These are phyloP conservation scores for Rhypophila decipiens DNA, from an alignment of 495 filamentous ascomycete genomes.

Conservation along the genomic window DNA sequence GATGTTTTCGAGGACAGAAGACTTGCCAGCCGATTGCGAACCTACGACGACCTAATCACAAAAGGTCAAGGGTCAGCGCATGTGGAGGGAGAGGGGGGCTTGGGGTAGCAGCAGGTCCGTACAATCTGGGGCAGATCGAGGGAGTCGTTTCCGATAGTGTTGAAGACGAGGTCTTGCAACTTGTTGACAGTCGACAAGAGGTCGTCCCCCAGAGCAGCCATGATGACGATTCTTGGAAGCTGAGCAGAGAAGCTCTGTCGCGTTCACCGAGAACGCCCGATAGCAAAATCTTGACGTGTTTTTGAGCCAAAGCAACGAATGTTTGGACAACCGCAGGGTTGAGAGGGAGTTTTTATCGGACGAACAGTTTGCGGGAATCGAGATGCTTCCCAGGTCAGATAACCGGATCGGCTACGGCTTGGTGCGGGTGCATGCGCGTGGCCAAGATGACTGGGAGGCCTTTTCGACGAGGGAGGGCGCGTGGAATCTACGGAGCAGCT, in stretches of 20 bases:
- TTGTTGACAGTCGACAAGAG: constrained; percentile 90
- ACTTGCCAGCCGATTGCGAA: constrained; percentile 97
- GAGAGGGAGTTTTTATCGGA: too few species aligned
- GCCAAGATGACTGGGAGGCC: too few species aligned
- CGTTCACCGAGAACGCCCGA: neutral
- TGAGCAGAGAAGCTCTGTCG: constrained; percentile 1
- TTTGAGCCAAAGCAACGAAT: too few species aligned
- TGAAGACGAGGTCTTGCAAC: constrained; percentile 96
- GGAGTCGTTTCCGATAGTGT: constrained; percentile 98
- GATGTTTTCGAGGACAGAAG: constrained; percentile 98
- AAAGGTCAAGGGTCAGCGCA: constrained; percentile 1
- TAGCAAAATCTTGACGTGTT: neutral
- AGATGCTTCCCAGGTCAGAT: too few species aligned
- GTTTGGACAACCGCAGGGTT: too few species aligned
- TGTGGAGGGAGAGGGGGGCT: neutral
- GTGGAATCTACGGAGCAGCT: too few species aligned
- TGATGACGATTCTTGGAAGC: constrained; percentile 19
- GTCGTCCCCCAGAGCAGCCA: constrained; percentile 78
- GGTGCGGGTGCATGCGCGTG: too few species aligned
- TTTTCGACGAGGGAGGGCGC: too few species aligned
- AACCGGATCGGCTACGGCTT: too few species aligned
- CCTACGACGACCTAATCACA: constrained; percentile 88
- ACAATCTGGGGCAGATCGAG: constrained; percentile 98
- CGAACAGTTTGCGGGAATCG: too few species aligned
- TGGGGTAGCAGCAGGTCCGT: constrained; percentile 33